Conservation (phyloP, 1,284 basidiomycete genomes). For the Cerrena zonata region DNA sequence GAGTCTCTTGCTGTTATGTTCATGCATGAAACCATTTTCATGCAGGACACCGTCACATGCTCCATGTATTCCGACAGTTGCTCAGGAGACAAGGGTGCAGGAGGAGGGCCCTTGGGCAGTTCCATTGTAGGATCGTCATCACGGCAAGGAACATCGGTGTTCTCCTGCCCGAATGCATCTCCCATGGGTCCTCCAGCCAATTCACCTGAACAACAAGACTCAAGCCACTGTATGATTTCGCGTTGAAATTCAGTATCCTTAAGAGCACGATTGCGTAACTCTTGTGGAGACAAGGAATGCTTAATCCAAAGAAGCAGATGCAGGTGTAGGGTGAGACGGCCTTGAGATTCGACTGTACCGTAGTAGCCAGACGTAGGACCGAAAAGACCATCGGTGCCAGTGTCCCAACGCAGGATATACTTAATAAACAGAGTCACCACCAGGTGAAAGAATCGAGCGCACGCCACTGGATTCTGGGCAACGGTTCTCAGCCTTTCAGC, state of each 20-base stretch:
- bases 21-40: too few species aligned
- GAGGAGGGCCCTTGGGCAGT: too few species aligned
- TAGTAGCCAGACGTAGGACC: conserved; percentile 28
- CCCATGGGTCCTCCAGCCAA: too few species aligned
- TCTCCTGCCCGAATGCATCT: too few species aligned
- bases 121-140: too few species aligned
- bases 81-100: too few species aligned
- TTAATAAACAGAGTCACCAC: conserved; percentile 23
- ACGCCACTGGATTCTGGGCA: conserved; percentile 27
- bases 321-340: conserved; percentile 28
- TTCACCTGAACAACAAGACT: not conserved
- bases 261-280: conserved; percentile 24
- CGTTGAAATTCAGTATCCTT: not conserved
- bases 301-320: conserved; percentile 30
- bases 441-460: conserved; percentile 11
- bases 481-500: conserved; percentile 7
- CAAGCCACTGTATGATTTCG: not conserved
- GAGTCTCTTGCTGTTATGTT: too few species aligned
- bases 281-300: conserved; percentile 23
- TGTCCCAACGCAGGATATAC: conserved; percentile 24
- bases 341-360: conserved; percentile 33
- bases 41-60: too few species aligned
- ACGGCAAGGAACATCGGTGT: too few species aligned
- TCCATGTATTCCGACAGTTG: too few species aligned
- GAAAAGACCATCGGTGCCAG: conserved; percentile 21